These are phyloP conservation scores for Hypomontagnella submonticulosa DNA, from an alignment of 495 filamentous ascomycete genomes.

Conservation along the genomic window DNA sequence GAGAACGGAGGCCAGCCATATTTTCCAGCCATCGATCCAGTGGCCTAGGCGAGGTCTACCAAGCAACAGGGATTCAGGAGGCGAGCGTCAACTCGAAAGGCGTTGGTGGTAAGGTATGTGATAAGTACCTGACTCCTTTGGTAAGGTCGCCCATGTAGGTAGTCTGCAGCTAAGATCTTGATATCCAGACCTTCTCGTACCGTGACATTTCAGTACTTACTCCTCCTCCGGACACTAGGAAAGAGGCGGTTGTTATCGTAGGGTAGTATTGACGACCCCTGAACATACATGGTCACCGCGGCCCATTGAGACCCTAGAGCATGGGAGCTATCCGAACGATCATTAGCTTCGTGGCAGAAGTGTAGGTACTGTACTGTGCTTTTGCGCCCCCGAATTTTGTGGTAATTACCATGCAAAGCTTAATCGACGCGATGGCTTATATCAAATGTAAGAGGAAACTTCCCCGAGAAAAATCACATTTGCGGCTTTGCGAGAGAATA, in stretches of 20 bases:
- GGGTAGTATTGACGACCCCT: conserved; percentile 18
- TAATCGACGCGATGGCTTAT: too few species aligned
- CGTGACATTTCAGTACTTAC: not conserved
- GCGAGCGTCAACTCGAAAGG: conserved; percentile 5
- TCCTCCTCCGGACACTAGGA: not conserved
- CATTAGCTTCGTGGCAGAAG: not conserved
- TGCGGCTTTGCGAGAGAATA: too few species aligned
- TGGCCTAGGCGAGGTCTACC: conserved; percentile 14
- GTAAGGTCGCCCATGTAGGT: conserved; percentile 6
- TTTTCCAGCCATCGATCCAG: conserved; percentile 1
- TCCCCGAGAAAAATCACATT: too few species aligned
- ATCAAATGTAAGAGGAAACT: too few species aligned
- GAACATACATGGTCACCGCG: conserved; percentile 14
- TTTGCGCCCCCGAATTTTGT: too few species aligned
- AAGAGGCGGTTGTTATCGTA: conserved; percentile 4
- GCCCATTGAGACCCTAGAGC: not conserved
- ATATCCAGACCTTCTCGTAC: not conserved
- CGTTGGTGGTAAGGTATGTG: conserved; percentile 5
- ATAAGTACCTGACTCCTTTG: conserved; percentile 8
- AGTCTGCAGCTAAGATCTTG: conserved; percentile 25
- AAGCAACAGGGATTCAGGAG: conserved; percentile 12
- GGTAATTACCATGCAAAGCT: too few species aligned
- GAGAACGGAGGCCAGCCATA: conserved; percentile 3
- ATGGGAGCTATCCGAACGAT: conserved; percentile 4
- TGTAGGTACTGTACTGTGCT: too few species aligned